phyloP scores from a whole-genome alignment of 148 eudicot genomes.

The Fallopia convolvulus region DNA sequence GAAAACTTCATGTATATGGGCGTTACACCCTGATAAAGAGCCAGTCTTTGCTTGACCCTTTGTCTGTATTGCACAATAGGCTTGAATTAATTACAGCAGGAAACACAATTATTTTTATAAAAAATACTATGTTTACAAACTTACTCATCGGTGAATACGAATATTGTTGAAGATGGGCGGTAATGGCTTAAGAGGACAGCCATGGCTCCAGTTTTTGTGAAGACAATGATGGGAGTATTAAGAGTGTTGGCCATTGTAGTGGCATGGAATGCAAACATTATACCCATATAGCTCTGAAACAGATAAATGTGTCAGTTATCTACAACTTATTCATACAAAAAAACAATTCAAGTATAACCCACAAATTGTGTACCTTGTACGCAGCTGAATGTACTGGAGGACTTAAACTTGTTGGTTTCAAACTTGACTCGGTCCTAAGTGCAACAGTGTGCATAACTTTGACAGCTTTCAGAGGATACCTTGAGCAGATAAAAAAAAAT shows the following conservation, averaged over 20 bases:
- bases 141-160: constrained; percentile 94
- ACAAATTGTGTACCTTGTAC: constrained; percentile 3
- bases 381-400: constrained; percentile 14
- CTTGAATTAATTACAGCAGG: background rate
- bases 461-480: constrained; percentile 94
- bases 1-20: constrained; percentile 92
- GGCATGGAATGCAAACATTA: constrained; percentile 91
- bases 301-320: background rate
- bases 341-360: background rate
- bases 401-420: background rate
- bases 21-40: constrained; percentile 76
- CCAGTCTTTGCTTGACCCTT: constrained; percentile 82
- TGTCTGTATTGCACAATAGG: constrained; percentile 35
- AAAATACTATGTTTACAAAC: constrained; percentile 16
- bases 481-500: constrained; percentile 11
- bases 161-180: constrained; percentile 79
- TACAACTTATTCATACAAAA: background rate
- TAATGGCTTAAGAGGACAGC: constrained; percentile 81
- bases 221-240: constrained; percentile 79
- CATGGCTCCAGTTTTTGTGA: constrained; percentile 97
- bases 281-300: constrained; percentile 78
- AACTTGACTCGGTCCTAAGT: constrained; percentile 69
- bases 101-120: background rate
- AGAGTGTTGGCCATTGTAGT: constrained; percentile 90
- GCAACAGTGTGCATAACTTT: constrained; percentile 98